Conservation (phyloP, 805 yeast species). For the Monosporozyma siamensis region DNA sequence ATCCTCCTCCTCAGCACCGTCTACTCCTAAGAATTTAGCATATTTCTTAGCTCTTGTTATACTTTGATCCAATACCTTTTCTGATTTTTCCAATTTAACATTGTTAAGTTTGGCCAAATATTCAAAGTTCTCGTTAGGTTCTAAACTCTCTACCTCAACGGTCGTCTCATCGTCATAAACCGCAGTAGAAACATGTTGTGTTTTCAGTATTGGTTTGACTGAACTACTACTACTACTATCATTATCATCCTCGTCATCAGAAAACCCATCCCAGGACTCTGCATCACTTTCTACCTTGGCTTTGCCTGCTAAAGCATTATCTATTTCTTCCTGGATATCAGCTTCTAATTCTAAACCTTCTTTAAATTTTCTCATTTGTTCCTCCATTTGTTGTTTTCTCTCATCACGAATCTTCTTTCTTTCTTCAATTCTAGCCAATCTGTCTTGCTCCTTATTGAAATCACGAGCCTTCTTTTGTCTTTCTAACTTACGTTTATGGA, state of each 20-base stretch:
- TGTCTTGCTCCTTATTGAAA: slow-evolving; percentile 65
- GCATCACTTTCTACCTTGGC: slow-evolving; percentile 6
- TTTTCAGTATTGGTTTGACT: slow-evolving; percentile 28
- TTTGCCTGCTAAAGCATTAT: slow-evolving; percentile 10
- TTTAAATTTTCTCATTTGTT: slow-evolving; percentile 36
- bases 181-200: slow-evolving; percentile 13
- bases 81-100: slow-evolving; percentile 61
- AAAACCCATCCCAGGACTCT: slow-evolving; percentile 34
- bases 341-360: slow-evolving; percentile 19
- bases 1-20: slow-evolving; percentile 31
- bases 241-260: slow-evolving; percentile 23
- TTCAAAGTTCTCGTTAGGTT: slow-evolving; percentile 45
- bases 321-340: slow-evolving; percentile 21
- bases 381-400: slow-evolving; percentile 53
- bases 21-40: slow-evolving; percentile 55
- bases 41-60: slow-evolving; percentile 75
- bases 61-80: slow-evolving; percentile 62
- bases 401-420: slow-evolving; percentile 56
- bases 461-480: slow-evolving; percentile 81
- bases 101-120: slow-evolving; percentile 53
- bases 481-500: slow-evolving; percentile 85
- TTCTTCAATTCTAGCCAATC: slow-evolving; percentile 64
- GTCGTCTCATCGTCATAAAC: slow-evolving; percentile 32
- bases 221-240: slow-evolving; percentile 9
- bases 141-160: slow-evolving; percentile 42